Evolutionary conservation across 2,329 filamentous ascomycete species (phyloP).

Genomic region (Aspergillus aculeatus): DNA sequence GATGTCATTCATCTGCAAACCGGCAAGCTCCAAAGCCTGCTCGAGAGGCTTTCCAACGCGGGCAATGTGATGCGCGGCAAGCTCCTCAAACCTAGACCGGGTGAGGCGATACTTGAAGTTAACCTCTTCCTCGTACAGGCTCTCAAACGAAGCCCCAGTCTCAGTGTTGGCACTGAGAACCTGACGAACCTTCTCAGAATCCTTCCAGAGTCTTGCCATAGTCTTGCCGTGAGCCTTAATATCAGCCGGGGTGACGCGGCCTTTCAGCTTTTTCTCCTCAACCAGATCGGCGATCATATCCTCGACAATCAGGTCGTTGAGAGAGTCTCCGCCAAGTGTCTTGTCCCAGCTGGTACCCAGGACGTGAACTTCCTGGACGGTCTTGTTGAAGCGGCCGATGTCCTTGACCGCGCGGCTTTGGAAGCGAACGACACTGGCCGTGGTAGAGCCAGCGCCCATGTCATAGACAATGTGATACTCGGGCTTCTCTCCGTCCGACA

Average conservation of each 20-base stretch:
- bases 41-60: constrained; percentile 69
- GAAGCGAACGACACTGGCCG: constrained; percentile 84
- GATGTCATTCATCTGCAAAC: constrained; percentile 71
- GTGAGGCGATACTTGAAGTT: constrained; percentile 91
- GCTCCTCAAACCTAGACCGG: constrained; percentile 75
- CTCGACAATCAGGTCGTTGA: constrained; percentile 85
- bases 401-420: constrained; percentile 89
- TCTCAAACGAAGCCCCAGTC: constrained; percentile 77
- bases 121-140: constrained; percentile 78
- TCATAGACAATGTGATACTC: constrained; percentile 94
- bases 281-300: constrained; percentile 83
- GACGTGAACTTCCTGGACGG: constrained; percentile 89
- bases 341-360: constrained; percentile 85
- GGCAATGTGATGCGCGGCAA: constrained; percentile 66
- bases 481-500: constrained; percentile 78
- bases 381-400: constrained; percentile 91
- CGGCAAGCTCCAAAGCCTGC: constrained; percentile 70
- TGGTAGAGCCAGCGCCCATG: constrained; percentile 95
- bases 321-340: constrained; percentile 81
- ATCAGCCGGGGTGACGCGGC: constrained; percentile 36
- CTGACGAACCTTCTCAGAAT: constrained; percentile 82
- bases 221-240: constrained; percentile 74
- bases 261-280: constrained; percentile 58
- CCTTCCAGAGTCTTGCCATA: constrained; percentile 87
- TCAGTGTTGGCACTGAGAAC: constrained; percentile 91